Evolutionary conservation across 2,329 filamentous ascomycete genomes (phyloP).

Genomic region (Colletotrichum noveboracense): DNA sequence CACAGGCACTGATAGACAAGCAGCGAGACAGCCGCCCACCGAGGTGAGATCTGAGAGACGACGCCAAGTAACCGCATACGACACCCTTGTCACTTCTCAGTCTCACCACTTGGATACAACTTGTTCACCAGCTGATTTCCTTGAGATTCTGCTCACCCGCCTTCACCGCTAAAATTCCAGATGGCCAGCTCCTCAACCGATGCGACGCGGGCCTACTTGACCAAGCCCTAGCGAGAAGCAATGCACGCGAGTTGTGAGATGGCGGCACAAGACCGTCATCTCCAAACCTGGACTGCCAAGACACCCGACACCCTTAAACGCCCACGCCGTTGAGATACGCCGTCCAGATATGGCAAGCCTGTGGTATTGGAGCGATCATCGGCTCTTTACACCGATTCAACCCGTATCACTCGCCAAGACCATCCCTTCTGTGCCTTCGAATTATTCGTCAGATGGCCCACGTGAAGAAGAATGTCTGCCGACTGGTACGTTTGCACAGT

Average conservation of each 20-base stretch:
- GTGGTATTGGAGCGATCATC: not conserved
- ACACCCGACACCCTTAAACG: not conserved
- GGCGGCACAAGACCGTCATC: conserved; percentile 14
- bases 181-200: not conserved
- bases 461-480: not conserved
- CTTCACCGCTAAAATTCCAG: conserved; percentile 10
- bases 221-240: not conserved
- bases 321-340: not conserved
- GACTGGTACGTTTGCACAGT: not conserved
- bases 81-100: not conserved
- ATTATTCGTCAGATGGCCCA: conserved; percentile 5
- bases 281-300: conserved; percentile 9
- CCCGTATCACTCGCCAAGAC: conserved; percentile 6
- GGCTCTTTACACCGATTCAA: not conserved
- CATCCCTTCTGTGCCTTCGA: not conserved
- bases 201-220: not conserved
- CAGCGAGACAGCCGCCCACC: not conserved
- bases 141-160: not conserved
- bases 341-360: not conserved
- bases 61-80: not conserved
- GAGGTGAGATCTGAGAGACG: not conserved
- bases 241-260: conserved; percentile 19
- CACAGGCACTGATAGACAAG: not conserved
- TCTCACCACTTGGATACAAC: conserved; percentile 9
- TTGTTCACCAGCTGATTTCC: not conserved